phyloP scores from a whole-genome alignment of 2,329 filamentous ascomycete genomes.

The Scleromitrula shiraiana region DNA sequence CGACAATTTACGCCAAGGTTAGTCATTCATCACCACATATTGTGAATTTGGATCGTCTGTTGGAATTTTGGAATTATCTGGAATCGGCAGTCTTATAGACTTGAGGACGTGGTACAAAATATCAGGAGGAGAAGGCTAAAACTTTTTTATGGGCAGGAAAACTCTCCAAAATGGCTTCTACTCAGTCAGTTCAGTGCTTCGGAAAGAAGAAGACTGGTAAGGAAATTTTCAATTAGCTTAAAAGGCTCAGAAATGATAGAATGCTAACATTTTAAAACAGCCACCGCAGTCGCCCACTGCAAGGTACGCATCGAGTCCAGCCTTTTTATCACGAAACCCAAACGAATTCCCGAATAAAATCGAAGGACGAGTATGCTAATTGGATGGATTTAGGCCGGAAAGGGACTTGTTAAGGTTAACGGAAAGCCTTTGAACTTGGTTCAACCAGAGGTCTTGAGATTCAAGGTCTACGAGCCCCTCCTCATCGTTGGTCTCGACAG shows the following conservation, averaged over 20 bases:
- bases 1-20: conserved; percentile 11
- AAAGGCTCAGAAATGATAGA: conserved; percentile 26
- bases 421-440: conserved; percentile 90
- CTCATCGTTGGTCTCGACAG: conserved; percentile 96
- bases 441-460: conserved; percentile 93
- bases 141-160: conserved; percentile 2
- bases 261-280: conserved; percentile 34
- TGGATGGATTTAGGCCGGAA: conserved; percentile 49
- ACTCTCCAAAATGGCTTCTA: conserved; percentile 42
- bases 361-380: conserved; percentile 13
- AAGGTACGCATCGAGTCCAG: conserved; percentile 47
- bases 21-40: background rate
- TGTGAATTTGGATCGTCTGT: background rate
- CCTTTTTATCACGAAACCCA: background rate
- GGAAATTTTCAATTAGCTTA: conserved; percentile 1
- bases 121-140: conserved; percentile 3
- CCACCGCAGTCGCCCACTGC: conserved; percentile 68
- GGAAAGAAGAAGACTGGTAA: conserved; percentile 79
- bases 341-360: background rate
- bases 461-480: conserved; percentile 99
- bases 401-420: conserved; percentile 97
- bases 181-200: conserved; percentile 92
- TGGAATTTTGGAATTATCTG: background rate
- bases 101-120: background rate
- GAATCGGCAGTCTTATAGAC: background rate